phyloP scores from a whole-genome alignment of 441 rosid species.

The Theobroma grandiflorum region DNA sequence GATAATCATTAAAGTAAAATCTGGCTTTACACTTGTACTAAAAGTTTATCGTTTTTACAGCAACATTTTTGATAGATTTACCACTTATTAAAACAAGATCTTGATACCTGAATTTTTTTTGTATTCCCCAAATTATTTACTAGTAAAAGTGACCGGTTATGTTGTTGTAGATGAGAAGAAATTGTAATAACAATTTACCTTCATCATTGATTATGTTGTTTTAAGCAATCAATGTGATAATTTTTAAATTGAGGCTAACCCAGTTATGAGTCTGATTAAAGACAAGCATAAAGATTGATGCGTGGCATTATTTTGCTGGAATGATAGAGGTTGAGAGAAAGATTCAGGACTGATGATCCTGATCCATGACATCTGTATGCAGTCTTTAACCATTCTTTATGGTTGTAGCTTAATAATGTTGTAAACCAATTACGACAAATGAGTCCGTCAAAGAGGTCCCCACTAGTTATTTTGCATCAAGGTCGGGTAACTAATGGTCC shows the following conservation, averaged over 20 bases:
- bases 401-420: slow-evolving; percentile 64
- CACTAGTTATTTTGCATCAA: slow-evolving; percentile 84
- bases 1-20: neutral
- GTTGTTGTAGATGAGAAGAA: neutral
- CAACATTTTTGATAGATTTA: too few species aligned
- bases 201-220: neutral
- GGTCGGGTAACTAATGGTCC: slow-evolving; percentile 76
- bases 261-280: neutral
- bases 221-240: neutral
- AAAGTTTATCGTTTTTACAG: too few species aligned
- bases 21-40: neutral
- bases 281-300: neutral
- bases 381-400: slow-evolving; percentile 25
- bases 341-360: neutral
- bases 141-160: neutral
- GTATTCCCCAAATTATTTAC: neutral
- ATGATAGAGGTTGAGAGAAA: neutral
- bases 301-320: neutral
- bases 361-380: neutral
- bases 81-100: too few species aligned
- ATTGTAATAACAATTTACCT: neutral
- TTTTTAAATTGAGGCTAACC: neutral
- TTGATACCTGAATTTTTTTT: too few species aligned
- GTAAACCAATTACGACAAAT: slow-evolving; percentile 58
- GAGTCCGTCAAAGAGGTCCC: slow-evolving; percentile 78